Evolutionary conservation across 2,329 filamentous ascomycete genomes (phyloP).

Genomic region (Myotisia sp.): DNA sequence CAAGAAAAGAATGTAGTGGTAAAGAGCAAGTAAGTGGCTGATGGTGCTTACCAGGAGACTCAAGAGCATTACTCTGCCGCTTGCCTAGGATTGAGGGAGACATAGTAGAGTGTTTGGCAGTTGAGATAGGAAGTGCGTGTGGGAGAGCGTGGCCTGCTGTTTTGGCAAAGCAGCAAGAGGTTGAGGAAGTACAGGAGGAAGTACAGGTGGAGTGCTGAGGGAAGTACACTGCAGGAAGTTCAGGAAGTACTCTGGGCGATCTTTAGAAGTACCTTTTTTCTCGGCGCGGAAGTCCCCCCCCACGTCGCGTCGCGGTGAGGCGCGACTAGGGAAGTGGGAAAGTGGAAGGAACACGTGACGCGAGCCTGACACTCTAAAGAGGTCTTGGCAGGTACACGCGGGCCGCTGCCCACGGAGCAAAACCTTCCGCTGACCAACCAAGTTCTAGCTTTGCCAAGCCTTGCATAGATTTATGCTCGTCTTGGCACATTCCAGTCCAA

Average conservation of each 20-base stretch:
- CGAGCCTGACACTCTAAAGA: too few relatives aligned
- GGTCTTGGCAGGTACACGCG: constrained; percentile 7
- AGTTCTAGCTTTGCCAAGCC: too few relatives aligned
- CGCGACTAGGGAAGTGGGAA: constrained; percentile 10
- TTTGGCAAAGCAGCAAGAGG: constrained; percentile 16
- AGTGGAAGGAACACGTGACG: constrained; percentile 6
- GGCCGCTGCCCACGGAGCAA: too few relatives aligned
- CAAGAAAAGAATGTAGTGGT: constrained; percentile 10
- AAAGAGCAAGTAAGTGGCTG: neutral
- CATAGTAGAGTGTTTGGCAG: constrained; percentile 21
- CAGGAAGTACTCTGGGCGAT: constrained; percentile 8
- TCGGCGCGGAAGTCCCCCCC: constrained; percentile 4
- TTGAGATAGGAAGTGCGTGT: constrained; percentile 14
- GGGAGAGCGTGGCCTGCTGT: constrained; percentile 12
- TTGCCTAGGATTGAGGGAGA: constrained; percentile 21
- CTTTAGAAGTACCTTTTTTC: constrained; percentile 14
- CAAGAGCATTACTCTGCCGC: constrained; percentile 14
- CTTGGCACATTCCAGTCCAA: too few relatives aligned
- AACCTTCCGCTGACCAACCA: too few relatives aligned
- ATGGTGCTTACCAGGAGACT: constrained; percentile 27
- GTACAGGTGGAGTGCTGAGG: constrained; percentile 8
- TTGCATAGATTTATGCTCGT: too few relatives aligned
- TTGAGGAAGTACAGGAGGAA: constrained; percentile 8
- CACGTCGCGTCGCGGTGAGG: constrained; percentile 11
- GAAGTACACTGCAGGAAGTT: neutral